Conservation (phyloP, 257 asterid genomes). For the Striga asiatica region DNA sequence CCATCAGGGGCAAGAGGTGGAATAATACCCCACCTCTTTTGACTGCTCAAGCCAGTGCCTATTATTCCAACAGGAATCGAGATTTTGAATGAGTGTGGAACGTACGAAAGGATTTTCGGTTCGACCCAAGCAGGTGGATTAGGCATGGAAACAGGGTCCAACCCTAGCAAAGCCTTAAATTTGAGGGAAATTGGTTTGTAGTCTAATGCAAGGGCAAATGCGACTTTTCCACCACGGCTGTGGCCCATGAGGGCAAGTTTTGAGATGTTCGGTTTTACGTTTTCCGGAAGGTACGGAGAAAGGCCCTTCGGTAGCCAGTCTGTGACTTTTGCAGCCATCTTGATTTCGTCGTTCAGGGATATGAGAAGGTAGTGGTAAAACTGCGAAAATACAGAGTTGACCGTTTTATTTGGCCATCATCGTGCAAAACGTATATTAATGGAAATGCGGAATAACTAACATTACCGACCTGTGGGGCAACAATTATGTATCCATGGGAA, state of each 20-base stretch:
- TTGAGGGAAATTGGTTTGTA: conserved; percentile 23
- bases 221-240: conserved; percentile 53
- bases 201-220: conserved; percentile 48
- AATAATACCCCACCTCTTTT: conserved; percentile 20
- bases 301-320: conserved; percentile 42
- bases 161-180: conserved; percentile 51
- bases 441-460: not conserved
- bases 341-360: conserved; percentile 30
- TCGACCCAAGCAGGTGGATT: conserved; percentile 24
- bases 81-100: conserved; percentile 40
- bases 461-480: conserved; percentile 1
- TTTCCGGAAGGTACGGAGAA: conserved; percentile 21
- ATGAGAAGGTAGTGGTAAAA: conserved; percentile 23
- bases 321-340: conserved; percentile 29
- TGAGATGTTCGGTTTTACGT: conserved; percentile 31
- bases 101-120: conserved; percentile 34
- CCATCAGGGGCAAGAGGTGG: conserved; percentile 54
- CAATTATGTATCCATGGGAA: not conserved
- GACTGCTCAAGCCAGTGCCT: conserved; percentile 54
- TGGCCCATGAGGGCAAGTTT: conserved; percentile 52
- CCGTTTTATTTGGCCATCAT: no score
- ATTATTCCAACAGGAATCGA: conserved; percentile 39
- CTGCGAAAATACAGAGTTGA: conserved; percentile 16
- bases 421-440: no score
- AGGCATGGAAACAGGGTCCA: conserved; percentile 48